Evolutionary conservation across 2,329 filamentous ascomycete genomes (phyloP).

Genomic region (Verticillium isaacii): DNA sequence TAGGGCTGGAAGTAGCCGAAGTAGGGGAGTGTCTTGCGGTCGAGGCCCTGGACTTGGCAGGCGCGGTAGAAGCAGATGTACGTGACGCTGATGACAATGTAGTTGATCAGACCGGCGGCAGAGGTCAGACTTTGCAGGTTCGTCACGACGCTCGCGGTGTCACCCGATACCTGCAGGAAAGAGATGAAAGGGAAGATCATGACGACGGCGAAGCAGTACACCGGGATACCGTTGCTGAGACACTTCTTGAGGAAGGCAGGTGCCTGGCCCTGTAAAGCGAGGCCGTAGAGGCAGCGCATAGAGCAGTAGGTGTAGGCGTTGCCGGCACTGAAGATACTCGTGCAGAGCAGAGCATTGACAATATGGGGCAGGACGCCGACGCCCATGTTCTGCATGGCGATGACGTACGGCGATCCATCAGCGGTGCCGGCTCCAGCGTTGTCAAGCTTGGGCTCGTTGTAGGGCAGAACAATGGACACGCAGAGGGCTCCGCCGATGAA

Average conservation of each 20-base stretch:
- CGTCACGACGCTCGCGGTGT: constrained; percentile 42
- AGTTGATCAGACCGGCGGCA: constrained; percentile 44
- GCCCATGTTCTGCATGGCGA: constrained; percentile 53
- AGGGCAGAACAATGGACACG: constrained; percentile 62
- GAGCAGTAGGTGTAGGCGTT: constrained; percentile 55
- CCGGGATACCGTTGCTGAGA: constrained; percentile 54
- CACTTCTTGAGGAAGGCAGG: constrained; percentile 45
- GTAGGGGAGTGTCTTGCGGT: constrained; percentile 51
- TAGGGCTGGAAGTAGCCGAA: constrained; percentile 55
- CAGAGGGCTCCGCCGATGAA: constrained; percentile 65
- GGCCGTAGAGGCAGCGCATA: constrained; percentile 50
- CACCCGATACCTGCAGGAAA: constrained; percentile 45
- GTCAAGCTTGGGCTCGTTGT: constrained; percentile 53
- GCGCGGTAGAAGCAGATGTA: constrained; percentile 55
- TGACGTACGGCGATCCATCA: constrained; percentile 58
- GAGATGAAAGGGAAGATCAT: constrained; percentile 50
- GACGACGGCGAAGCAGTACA: constrained; percentile 50
- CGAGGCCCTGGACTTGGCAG: constrained; percentile 37
- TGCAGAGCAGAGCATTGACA: constrained; percentile 53
- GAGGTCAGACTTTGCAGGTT: constrained; percentile 47
- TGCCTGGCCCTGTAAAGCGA: constrained; percentile 49
- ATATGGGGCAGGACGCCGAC: constrained; percentile 51
- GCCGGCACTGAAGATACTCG: constrained; percentile 48
- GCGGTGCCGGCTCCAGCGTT: constrained; percentile 34
- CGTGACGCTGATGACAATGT: constrained; percentile 44